These are phyloP conservation scores for Monosporascus sp. DNA, from an alignment of 2,329 filamentous ascomycete genomes.

Conservation along the genomic window DNA sequence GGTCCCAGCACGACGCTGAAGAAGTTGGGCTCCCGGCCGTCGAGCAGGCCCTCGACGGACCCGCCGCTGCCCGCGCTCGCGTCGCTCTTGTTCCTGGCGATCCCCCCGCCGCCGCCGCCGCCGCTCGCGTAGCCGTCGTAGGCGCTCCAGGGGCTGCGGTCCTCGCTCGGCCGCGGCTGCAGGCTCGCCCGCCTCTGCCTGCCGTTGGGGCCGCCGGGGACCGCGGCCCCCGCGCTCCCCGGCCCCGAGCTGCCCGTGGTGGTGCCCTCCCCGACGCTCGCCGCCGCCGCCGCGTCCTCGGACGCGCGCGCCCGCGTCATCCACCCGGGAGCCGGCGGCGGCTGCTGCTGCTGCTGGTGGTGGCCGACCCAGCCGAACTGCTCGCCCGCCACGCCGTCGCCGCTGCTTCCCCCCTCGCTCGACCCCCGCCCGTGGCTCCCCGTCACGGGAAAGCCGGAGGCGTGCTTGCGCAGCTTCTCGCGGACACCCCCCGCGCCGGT, in stretches of 20 bases:
- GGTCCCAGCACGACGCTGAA: conserved; percentile 65
- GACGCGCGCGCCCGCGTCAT: conserved; percentile 1
- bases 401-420: conserved; percentile 2
- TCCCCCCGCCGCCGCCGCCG: conserved; percentile 15
- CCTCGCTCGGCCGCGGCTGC: conserved; percentile 20
- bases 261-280: not conserved
- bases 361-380: conserved; percentile 26
- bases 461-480: conserved; percentile 23
- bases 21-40: conserved; percentile 61
- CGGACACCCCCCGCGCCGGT: conserved; percentile 8
- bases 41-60: conserved; percentile 31
- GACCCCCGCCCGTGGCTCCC: not conserved
- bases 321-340: conserved; percentile 12
- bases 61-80: conserved; percentile 31
- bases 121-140: conserved; percentile 15
- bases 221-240: not conserved
- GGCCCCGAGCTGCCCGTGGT: not conserved
- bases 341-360: conserved; percentile 10
- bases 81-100: conserved; percentile 23
- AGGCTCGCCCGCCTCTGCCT: not conserved
- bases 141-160: conserved; percentile 20
- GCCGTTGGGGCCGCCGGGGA: conserved; percentile 2
- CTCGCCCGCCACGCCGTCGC: conserved; percentile 4
- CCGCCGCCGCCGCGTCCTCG: conserved; percentile 14
- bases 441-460: not conserved